Evolutionary conservation across 768 basidiomycete species (phyloP).

Genomic region (Pilatotrama ljubarskyi): DNA sequence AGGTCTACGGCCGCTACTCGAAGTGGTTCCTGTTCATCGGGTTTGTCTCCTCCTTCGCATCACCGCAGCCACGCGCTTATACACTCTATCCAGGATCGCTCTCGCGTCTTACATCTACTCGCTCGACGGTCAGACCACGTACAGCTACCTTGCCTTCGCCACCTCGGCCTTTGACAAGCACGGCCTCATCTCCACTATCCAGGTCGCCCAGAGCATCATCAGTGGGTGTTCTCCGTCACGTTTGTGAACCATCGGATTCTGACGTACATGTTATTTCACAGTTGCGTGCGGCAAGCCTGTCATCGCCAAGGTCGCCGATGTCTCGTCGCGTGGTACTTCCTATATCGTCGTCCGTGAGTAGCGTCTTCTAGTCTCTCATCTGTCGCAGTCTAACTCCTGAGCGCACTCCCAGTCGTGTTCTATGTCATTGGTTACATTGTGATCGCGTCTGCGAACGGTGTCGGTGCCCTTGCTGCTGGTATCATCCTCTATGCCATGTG

Average conservation of each 20-base stretch:
- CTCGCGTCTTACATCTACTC: constrained; percentile 76
- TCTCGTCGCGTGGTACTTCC: constrained; percentile 46
- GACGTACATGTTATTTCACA: constrained; percentile 25
- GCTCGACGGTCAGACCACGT: constrained; percentile 67
- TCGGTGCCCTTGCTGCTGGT: constrained; percentile 33
- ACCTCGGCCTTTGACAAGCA: constrained; percentile 23
- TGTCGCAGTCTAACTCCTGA: too few species aligned
- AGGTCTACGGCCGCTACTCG: constrained; percentile 52
- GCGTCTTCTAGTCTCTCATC: too few species aligned
- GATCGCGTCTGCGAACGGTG: constrained; percentile 30
- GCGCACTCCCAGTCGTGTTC: constrained; percentile 32
- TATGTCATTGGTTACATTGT: constrained; percentile 44
- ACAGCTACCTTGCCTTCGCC: constrained; percentile 42
- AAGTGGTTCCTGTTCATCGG: constrained; percentile 62
- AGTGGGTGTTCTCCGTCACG: too few species aligned
- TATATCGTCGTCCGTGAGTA: constrained; percentile 50
- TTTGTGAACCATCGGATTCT: too few species aligned
- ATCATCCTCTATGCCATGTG: constrained; percentile 60
- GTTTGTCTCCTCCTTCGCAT: constrained; percentile 41
- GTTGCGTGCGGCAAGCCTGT: constrained; percentile 39
- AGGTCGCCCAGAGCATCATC: constrained; percentile 29
- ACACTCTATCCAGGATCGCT: constrained; percentile 45
- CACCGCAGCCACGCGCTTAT: too few species aligned
- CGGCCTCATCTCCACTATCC: constrained; percentile 22
- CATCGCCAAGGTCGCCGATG: constrained; percentile 52